Evolutionary conservation across 2,329 filamentous ascomycete genomes (phyloP).

Genomic region (Clonostachys sp.): DNA sequence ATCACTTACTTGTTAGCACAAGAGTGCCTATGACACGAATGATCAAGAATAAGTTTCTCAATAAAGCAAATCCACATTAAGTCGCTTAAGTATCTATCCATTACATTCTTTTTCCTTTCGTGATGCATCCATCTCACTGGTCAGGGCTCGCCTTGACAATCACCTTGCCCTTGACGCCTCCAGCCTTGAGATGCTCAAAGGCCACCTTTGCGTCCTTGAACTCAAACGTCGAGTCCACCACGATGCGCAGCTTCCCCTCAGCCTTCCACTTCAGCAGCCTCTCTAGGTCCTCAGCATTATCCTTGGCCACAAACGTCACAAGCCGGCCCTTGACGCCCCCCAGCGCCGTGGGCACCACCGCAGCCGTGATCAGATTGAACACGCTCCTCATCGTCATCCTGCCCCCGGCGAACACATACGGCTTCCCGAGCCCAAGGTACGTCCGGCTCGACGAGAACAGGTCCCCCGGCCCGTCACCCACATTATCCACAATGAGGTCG

Average conservation of each 20-base stretch:
- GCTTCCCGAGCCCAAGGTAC: constrained; percentile 41
- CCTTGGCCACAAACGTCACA: constrained; percentile 29
- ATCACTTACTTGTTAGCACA: too few species aligned
- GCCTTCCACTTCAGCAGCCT: constrained; percentile 49
- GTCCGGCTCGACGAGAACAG: constrained; percentile 47
- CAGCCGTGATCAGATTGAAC: constrained; percentile 12
- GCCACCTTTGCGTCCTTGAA: constrained; percentile 53
- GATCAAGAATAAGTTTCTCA: too few species aligned
- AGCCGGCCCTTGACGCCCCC: constrained; percentile 36
- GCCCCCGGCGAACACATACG: constrained; percentile 47
- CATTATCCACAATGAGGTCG: constrained; percentile 53
- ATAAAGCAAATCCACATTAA: too few species aligned
- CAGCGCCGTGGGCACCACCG: constrained; percentile 23
- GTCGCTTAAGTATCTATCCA: too few species aligned
- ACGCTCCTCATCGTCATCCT: constrained; percentile 17
- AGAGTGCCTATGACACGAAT: too few species aligned
- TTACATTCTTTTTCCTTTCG: too few species aligned
- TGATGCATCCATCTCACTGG: too few species aligned
- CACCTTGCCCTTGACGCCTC: constrained; percentile 57
- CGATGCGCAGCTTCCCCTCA: constrained; percentile 51
- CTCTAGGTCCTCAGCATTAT: constrained; percentile 37
- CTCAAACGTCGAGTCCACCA: constrained; percentile 49
- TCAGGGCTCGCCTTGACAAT: constrained; percentile 22
- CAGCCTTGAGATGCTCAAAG: constrained; percentile 53
- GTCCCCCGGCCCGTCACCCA: constrained; percentile 40